These are phyloP conservation scores for Albugo candida DNA, from an alignment of 352 stramenopile genomes.

Conservation along the genomic window DNA sequence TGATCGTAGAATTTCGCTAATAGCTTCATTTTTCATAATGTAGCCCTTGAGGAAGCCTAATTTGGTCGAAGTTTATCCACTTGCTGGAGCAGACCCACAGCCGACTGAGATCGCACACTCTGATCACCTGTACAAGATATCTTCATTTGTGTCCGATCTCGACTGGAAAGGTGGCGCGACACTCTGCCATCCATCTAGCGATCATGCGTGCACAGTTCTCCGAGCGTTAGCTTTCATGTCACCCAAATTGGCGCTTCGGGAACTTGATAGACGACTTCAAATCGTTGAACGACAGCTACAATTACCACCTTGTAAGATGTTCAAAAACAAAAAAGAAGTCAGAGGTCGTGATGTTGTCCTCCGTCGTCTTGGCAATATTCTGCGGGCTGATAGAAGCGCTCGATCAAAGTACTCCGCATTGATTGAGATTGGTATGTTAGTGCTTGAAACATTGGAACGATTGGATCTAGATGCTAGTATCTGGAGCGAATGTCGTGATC, in stretches of 20 bases:
- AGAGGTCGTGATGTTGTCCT: constrained; percentile 56
- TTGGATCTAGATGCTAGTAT: constrained; percentile 28
- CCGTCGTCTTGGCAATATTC: constrained; percentile 40
- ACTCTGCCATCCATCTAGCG: constrained; percentile 31
- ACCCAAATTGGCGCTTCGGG: constrained; percentile 41
- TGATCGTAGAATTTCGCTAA: not conserved
- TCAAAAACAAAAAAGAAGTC: constrained; percentile 23
- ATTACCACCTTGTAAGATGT: constrained; percentile 21
- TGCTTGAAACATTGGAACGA: constrained; percentile 53
- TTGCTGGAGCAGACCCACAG: constrained; percentile 38
- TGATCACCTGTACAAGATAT: constrained; percentile 10
- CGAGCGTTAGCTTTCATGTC: constrained; percentile 37
- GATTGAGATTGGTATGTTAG: constrained; percentile 46
- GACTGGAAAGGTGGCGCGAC: constrained; percentile 44
- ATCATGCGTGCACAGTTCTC: constrained; percentile 27
- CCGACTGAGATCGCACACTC: constrained; percentile 10
- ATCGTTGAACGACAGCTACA: constrained; percentile 29
- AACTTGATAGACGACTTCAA: constrained; percentile 49
- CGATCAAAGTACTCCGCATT: constrained; percentile 31
- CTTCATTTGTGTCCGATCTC: constrained; percentile 35
- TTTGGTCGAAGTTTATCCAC: constrained; percentile 43
- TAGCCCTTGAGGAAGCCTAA: constrained; percentile 10
- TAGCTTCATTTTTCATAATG: not conserved
- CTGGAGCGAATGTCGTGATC: constrained; percentile 36
- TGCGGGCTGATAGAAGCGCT: constrained; percentile 37